Conservation (phyloP, 2,329 filamentous ascomycete species). For the Epichloe festucae region DNA sequence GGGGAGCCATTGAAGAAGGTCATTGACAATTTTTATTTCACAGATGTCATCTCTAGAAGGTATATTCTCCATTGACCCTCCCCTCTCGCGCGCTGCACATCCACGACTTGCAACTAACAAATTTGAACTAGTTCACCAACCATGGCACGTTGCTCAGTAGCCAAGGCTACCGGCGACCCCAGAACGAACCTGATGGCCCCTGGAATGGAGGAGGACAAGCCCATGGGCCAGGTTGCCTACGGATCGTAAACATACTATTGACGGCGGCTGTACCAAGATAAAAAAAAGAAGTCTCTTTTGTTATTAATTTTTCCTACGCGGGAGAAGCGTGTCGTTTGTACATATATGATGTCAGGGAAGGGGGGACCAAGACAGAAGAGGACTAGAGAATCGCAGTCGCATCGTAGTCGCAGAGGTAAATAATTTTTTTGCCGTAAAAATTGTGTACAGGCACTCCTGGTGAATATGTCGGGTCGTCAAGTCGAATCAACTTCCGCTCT, state of each 20-base stretch:
- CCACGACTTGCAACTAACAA: not conserved
- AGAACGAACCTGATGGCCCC: conserved; percentile 70
- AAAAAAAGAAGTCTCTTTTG: conserved; percentile 21
- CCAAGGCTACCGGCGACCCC: conserved; percentile 71
- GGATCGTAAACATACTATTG: conserved; percentile 29
- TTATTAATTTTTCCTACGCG: conserved; percentile 12
- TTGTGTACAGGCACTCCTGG: no score
- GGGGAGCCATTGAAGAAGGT: conserved; percentile 68
- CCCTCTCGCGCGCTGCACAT: no score
- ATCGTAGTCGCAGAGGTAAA: conserved; percentile 8
- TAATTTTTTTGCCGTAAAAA: conserved; percentile 7
- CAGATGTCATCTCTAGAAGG: conserved; percentile 93
- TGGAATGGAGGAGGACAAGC: conserved; percentile 50
- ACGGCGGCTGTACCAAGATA: conserved; percentile 22
- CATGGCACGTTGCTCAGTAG: conserved; percentile 93
- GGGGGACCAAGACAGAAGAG: not conserved
- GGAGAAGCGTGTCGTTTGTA: conserved; percentile 20
- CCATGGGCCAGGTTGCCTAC: conserved; percentile 48
- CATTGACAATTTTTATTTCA: conserved; percentile 97
- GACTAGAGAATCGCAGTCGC: not conserved
- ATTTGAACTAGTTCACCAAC: conserved; percentile 65
- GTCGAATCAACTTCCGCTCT: not conserved
- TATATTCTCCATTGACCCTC: conserved; percentile 31
- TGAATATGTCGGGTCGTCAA: not conserved
- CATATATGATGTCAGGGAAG: conserved; percentile 22